Conservation (phyloP, 441 rosid species). For the Viola pubescens region DNA sequence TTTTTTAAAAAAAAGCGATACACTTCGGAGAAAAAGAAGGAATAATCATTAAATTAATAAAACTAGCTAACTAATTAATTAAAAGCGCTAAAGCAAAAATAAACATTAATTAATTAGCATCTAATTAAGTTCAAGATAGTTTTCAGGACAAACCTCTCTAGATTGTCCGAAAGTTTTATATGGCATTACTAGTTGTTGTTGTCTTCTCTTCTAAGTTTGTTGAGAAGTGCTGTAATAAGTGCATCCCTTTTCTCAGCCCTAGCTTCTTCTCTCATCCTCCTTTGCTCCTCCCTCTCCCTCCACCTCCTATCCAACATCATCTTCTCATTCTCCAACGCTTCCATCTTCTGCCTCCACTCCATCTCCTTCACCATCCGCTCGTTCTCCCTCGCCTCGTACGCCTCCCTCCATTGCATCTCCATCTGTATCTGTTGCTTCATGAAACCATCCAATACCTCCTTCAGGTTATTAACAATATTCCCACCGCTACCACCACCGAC, state of each 20-base stretch:
- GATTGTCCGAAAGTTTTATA: conserved; percentile 8
- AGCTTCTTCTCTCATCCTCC: conserved; percentile 74
- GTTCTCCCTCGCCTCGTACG: conserved; percentile 58
- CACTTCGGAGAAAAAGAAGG: too few relatives aligned
- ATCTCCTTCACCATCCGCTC: conserved; percentile 67
- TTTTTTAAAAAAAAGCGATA: too few relatives aligned
- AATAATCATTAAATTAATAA: too few relatives aligned
- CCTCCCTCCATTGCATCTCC: conserved; percentile 84
- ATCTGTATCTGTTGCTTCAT: conserved; percentile 71
- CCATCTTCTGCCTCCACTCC: conserved; percentile 88
- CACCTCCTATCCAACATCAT: conserved; percentile 65
- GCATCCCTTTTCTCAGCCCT: conserved; percentile 92
- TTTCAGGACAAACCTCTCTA: conserved; percentile 32
- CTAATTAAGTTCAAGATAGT: neutral
- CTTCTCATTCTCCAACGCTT: conserved; percentile 77
- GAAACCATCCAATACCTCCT: conserved; percentile 58
- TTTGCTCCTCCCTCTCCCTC: conserved; percentile 89
- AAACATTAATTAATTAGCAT: neutral
- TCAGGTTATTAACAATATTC: conserved; percentile 22
- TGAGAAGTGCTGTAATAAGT: conserved; percentile 65
- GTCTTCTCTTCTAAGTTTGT: conserved; percentile 61
- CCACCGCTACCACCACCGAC: conserved; percentile 13
- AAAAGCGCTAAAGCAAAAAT: neutral
- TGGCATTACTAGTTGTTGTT: conserved; percentile 12
- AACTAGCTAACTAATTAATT: too few relatives aligned